A percentile compares a stretch with the other conserved stretches of the same genome.
Conservation (phyloP, 2,329 filamentous ascomycete genomes). For the Coniochaeta sp. region DNA sequence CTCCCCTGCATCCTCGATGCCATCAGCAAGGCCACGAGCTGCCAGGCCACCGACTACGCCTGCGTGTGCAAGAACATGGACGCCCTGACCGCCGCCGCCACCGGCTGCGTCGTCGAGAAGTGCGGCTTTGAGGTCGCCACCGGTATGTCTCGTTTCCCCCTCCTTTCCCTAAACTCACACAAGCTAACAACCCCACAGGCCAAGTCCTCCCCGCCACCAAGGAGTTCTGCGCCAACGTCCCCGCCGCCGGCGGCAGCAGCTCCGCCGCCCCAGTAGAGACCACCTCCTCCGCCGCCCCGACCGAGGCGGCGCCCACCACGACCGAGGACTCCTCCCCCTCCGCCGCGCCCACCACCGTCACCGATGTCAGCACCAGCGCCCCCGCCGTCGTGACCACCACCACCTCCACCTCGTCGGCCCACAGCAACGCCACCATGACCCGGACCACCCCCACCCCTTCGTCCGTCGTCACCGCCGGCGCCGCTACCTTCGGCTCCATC, state of each 20-base stretch:
- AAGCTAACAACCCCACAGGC: slow-evolving; percentile 7
- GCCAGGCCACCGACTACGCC: slow-evolving; percentile 12
- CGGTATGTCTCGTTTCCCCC: slow-evolving; percentile 10
- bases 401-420: slow-evolving; percentile 1
- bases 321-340: background rate
- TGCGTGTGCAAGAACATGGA: slow-evolving; percentile 17
- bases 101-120: slow-evolving; percentile 14
- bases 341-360: background rate
- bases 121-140: slow-evolving; percentile 15
- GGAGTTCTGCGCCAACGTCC: slow-evolving; percentile 53
- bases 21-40: slow-evolving; percentile 10
- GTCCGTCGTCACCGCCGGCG: slow-evolving; percentile 6
- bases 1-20: slow-evolving; percentile 14
- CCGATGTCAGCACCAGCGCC: background rate
- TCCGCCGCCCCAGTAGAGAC: background rate
- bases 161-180: background rate
- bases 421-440: slow-evolving; percentile 5
- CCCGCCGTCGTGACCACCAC: no score
- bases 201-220: slow-evolving; percentile 36
- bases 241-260: slow-evolving; percentile 30
- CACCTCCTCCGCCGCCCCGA: slow-evolving; percentile 1
- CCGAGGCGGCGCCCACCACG: no score
- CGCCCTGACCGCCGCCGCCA: slow-evolving; percentile 13
- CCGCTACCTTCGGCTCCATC: slow-evolving; percentile 8
- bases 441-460: background rate